Evolutionary conservation across 192 early-diverging fungal genomes (phyloP).

Genomic region (Rhizoclosmatium globosum): DNA sequence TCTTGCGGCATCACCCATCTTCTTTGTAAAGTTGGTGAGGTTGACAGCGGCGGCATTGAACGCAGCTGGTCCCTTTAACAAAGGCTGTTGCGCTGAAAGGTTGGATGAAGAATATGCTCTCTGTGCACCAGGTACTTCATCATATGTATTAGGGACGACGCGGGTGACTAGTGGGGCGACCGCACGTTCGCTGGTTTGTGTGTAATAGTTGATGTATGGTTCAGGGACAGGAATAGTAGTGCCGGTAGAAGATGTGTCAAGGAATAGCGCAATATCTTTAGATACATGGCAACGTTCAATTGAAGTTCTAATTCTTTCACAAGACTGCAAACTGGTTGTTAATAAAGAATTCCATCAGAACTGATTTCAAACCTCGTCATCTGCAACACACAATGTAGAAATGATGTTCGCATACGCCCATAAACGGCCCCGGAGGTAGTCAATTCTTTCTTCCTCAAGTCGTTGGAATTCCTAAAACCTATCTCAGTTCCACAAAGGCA

Average conservation of each 20-base stretch:
- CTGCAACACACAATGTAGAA: slow-evolving; percentile 59
- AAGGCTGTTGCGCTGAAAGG: too few relatives aligned
- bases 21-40: slow-evolving; percentile 29
- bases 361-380: slow-evolving; percentile 54
- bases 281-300: slow-evolving; percentile 57
- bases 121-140: too few relatives aligned
- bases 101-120: too few relatives aligned
- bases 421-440: slow-evolving; percentile 54
- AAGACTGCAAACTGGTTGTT: slow-evolving; percentile 39
- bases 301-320: slow-evolving; percentile 59
- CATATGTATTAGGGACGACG: too few relatives aligned
- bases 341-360: background rate
- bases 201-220: slow-evolving; percentile 56
- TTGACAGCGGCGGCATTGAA: background rate
- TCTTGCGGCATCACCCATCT: background rate
- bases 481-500: slow-evolving; percentile 5
- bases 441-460: slow-evolving; percentile 61
- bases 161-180: slow-evolving; percentile 1
- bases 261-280: slow-evolving; percentile 54
- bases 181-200: slow-evolving; percentile 41
- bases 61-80: too few relatives aligned
- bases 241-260: slow-evolving; percentile 50
- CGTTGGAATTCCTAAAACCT: slow-evolving; percentile 54
- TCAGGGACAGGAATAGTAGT: slow-evolving; percentile 53
- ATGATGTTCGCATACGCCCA: slow-evolving; percentile 67